Percentiles rank a stretch among this genome's conserved stretches.
phyloP scores from a whole-genome alignment of 2,329 filamentous ascomycete species.

The Bipolaris sorokiniana region DNA sequence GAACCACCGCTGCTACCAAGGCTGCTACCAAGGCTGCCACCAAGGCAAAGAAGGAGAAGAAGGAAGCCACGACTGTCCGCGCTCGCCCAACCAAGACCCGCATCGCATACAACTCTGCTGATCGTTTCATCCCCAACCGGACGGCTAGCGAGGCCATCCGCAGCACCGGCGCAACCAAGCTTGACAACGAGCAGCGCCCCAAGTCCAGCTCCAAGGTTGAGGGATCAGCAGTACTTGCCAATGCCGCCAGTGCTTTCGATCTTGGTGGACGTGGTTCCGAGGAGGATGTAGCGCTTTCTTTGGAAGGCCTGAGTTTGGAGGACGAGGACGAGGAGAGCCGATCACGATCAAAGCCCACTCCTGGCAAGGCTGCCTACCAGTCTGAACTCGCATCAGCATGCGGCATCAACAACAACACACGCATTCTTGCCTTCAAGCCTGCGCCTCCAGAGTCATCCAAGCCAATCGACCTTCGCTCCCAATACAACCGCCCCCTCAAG shows the following conservation, averaged over 20 bases:
- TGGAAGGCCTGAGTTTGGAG: slow-evolving; percentile 80
- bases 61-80: slow-evolving; percentile 40
- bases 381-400: slow-evolving; percentile 89
- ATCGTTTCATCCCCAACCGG: slow-evolving; percentile 96
- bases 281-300: slow-evolving; percentile 75
- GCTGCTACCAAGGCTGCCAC: slow-evolving; percentile 55
- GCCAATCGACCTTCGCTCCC: slow-evolving; percentile 94
- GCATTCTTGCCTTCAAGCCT: slow-evolving; percentile 98
- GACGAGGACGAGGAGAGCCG: slow-evolving; percentile 68
- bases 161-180: slow-evolving; percentile 81
- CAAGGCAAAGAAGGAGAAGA: slow-evolving; percentile 47
- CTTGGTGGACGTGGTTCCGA: slow-evolving; percentile 65
- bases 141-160: slow-evolving; percentile 85
- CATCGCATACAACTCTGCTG: slow-evolving; percentile 69
- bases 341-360: slow-evolving; percentile 77
- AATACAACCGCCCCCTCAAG: slow-evolving; percentile 97
- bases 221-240: slow-evolving; percentile 76
- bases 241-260: slow-evolving; percentile 71
- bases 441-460: slow-evolving; percentile 97
- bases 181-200: slow-evolving; percentile 65
- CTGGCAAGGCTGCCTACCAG: slow-evolving; percentile 88
- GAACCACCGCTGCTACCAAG: slow-evolving; percentile 71
- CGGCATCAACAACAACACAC: slow-evolving; percentile 89
- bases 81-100: slow-evolving; percentile 47
- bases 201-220: slow-evolving; percentile 74